These are phyloP conservation scores for Talaromyces funiculosus DNA, from an alignment of 2,329 filamentous ascomycete genomes.

Conservation along the genomic window DNA sequence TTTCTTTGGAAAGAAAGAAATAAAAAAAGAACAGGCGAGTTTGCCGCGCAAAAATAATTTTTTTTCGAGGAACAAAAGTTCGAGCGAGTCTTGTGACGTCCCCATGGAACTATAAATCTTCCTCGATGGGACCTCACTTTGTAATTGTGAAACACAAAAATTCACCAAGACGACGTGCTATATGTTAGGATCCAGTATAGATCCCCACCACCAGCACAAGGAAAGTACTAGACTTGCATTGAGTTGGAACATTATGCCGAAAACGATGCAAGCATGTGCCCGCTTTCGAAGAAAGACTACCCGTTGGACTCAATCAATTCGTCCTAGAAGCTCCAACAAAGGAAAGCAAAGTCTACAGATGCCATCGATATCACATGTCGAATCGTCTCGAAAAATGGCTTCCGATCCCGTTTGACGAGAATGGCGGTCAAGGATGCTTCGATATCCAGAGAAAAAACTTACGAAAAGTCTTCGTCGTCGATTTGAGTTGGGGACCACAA, in stretches of 20 bases:
- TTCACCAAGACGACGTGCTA: background rate
- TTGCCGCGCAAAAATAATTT: slow-evolving; percentile 14
- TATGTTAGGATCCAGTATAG: slow-evolving; percentile 3
- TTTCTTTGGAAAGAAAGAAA: background rate
- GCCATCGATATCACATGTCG: slow-evolving; percentile 13
- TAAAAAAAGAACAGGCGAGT: slow-evolving; percentile 13
- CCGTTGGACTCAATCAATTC: background rate
- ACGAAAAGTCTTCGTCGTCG: slow-evolving; percentile 1
- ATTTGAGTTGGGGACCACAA: slow-evolving; percentile 8
- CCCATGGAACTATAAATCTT: slow-evolving; percentile 15
- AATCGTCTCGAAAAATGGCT: background rate
- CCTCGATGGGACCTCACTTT: background rate
- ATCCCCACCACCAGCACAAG: background rate
- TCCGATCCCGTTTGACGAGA: slow-evolving; percentile 5
- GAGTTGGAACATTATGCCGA: slow-evolving; percentile 2
- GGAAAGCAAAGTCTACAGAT: background rate
- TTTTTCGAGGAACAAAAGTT: slow-evolving; percentile 10
- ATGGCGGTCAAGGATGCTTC: slow-evolving; percentile 12
- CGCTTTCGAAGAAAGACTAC: background rate
- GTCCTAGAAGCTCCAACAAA: background rate
- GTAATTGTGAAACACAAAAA: background rate
- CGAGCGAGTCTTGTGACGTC: slow-evolving; percentile 14
- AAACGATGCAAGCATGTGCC: slow-evolving; percentile 7
- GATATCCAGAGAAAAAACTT: background rate
- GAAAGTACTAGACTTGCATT: slow-evolving; percentile 9